phyloP scores from a whole-genome alignment of 495 filamentous ascomycete genomes.

The Trichoderma erinaceum region DNA sequence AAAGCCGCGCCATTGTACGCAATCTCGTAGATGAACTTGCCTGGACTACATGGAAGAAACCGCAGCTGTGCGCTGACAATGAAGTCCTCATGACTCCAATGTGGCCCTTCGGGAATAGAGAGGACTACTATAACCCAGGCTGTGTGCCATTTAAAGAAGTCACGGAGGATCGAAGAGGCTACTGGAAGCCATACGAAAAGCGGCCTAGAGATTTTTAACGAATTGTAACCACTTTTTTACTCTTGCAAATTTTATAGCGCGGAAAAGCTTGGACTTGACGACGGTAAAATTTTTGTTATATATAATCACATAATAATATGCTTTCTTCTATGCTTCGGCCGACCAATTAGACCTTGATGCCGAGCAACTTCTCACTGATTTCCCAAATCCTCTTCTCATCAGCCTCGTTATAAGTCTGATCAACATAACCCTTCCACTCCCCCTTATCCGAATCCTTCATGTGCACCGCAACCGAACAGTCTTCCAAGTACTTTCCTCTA shows the following conservation, averaged over 20 bases:
- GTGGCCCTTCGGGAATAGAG: slow-evolving; percentile 53
- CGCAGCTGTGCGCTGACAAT: slow-evolving; percentile 45
- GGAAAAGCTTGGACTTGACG: not conserved
- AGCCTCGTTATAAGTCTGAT: slow-evolving; percentile 33
- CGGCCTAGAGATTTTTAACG: not conserved
- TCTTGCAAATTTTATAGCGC: not conserved
- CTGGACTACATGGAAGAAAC: slow-evolving; percentile 60
- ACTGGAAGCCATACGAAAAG: not conserved
- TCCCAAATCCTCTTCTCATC: slow-evolving; percentile 39
- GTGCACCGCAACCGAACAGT: slow-evolving; percentile 24
- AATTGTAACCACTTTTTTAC: not conserved
- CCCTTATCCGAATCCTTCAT: slow-evolving; percentile 17
- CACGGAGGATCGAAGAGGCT: not conserved
- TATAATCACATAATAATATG: not conserved
- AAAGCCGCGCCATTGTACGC: slow-evolving; percentile 29
- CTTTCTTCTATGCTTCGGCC: not conserved
- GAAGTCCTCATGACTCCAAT: slow-evolving; percentile 63
- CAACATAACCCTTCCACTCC: slow-evolving; percentile 27
- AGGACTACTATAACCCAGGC: slow-evolving; percentile 48
- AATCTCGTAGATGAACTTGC: slow-evolving; percentile 44
- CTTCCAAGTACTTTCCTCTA: slow-evolving; percentile 39
- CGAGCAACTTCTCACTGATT: slow-evolving; percentile 12
- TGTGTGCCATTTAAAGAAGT: slow-evolving; percentile 30
- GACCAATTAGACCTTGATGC: not conserved
- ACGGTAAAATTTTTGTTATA: not conserved